Conservation (phyloP, 2,329 filamentous ascomycete genomes). For the Hymenoscyphus linearis region DNA sequence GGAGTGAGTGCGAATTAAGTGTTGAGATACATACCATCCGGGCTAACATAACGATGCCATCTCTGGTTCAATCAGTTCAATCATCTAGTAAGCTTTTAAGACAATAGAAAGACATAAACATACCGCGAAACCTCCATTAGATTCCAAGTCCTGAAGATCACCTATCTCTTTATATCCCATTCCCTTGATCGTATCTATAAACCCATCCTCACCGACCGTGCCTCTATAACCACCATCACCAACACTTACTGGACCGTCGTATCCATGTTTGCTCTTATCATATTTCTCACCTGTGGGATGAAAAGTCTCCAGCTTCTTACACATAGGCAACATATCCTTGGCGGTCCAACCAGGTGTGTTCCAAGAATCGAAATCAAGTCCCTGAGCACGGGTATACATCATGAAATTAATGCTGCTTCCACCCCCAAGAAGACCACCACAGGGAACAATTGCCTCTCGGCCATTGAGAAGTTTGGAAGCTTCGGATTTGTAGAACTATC, state of each 20-base stretch:
- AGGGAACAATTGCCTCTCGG: constrained; percentile 38
- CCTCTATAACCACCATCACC: constrained; percentile 44
- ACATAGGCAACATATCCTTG: constrained; percentile 46
- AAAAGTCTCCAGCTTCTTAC: constrained; percentile 56
- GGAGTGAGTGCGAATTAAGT: background rate
- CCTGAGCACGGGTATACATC: constrained; percentile 44
- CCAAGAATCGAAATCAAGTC: constrained; percentile 47
- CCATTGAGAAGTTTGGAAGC: constrained; percentile 41
- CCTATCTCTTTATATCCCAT: constrained; percentile 47
- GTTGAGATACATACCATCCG: background rate
- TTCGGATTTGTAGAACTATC: constrained; percentile 46
- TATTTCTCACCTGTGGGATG: constrained; percentile 21
- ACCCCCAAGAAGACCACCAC: constrained; percentile 52
- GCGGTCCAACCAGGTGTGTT: constrained; percentile 46
- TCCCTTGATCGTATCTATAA: constrained; percentile 43
- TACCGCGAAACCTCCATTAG: constrained; percentile 33
- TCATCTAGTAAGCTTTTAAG: background rate
- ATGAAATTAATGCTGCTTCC: constrained; percentile 56
- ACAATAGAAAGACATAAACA: constrained; percentile 4
- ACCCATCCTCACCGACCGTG: constrained; percentile 39
- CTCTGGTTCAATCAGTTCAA: background rate
- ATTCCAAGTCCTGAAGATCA: constrained; percentile 48
- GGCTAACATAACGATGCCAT: background rate
- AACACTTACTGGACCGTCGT: constrained; percentile 50
- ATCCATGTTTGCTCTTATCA: constrained; percentile 41